These are phyloP conservation scores for Corylus avellana DNA, from an alignment of 306 rosid species.

Conservation along the genomic window DNA sequence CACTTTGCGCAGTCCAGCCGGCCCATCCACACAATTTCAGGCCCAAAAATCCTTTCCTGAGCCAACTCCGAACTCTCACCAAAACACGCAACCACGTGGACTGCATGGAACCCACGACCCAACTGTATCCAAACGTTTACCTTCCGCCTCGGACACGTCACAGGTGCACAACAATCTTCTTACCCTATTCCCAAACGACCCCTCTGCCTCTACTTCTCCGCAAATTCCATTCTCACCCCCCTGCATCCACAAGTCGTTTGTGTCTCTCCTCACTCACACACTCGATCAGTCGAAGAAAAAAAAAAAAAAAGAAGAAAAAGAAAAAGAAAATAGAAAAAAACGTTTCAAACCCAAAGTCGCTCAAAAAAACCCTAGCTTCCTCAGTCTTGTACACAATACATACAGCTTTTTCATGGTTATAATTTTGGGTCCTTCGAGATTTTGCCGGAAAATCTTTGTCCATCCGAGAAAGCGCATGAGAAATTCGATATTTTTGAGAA, in stretches of 20 bases:
- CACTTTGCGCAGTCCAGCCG: too few relatives aligned
- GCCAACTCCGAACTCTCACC: too few relatives aligned
- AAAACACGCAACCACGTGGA: too few relatives aligned
- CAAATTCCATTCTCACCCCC: not conserved
- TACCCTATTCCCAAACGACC: not conserved
- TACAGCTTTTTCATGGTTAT: not conserved
- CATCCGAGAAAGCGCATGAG: conserved; percentile 3
- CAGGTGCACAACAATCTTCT: not conserved
- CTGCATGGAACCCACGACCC: too few relatives aligned
- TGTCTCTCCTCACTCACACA: not conserved
- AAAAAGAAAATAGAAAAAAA: too few relatives aligned
- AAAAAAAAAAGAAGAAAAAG: too few relatives aligned
- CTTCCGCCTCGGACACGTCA: too few relatives aligned
- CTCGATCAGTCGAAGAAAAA: too few relatives aligned
- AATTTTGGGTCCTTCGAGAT: not conserved
- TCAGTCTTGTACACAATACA: not conserved
- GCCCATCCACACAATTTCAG: too few relatives aligned
- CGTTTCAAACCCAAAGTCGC: not conserved
- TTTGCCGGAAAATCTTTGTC: conserved; percentile 19
- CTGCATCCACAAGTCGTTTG: not conserved
- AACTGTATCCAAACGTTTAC: too few relatives aligned
- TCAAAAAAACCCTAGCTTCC: not conserved
- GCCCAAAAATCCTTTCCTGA: too few relatives aligned
- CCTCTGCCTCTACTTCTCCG: not conserved
- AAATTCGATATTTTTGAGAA: not conserved